Evolutionary conservation across 768 basidiomycete species (phyloP).

Genomic region (Termitomyces titanicus): DNA sequence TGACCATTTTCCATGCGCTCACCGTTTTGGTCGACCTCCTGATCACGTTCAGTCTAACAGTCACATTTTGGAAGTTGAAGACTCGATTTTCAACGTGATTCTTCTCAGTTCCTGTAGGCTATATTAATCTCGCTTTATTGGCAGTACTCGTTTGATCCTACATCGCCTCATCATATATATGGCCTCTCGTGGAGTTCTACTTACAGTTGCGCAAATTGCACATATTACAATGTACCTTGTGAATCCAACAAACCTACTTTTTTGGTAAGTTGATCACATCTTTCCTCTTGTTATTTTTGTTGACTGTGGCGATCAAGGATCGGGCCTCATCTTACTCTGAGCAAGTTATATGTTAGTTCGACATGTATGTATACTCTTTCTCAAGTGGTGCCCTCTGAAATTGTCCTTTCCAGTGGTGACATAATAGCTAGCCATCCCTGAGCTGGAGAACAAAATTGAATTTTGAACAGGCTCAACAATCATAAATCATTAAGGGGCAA

Average conservation of each 20-base stretch:
- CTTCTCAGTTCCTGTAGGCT: neutral
- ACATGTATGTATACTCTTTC: neutral
- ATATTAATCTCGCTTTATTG: neutral
- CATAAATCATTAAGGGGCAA: too few species aligned
- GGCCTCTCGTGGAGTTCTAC: conserved; percentile 7
- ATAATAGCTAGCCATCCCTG: neutral
- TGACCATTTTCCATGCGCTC: conserved; percentile 1
- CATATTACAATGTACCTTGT: conserved; percentile 12
- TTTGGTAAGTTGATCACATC: neutral
- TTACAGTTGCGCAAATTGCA: conserved; percentile 4
- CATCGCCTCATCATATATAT: conserved; percentile 4
- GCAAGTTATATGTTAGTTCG: conserved; percentile 9
- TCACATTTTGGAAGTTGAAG: neutral
- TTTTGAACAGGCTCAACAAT: too few species aligned
- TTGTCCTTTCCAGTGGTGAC: neutral
- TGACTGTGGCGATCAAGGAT: neutral
- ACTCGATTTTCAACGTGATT: neutral
- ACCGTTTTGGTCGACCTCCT: conserved; percentile 4
- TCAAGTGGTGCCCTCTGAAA: too few species aligned
- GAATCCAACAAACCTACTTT: neutral
- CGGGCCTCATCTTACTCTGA: neutral
- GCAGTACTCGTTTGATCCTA: conserved; percentile 7
- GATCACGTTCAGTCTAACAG: conserved; percentile 3
- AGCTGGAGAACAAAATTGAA: too few species aligned
- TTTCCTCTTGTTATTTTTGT: neutral